A percentile compares a stretch with the other conserved stretches of the same genome.
phyloP scores from a whole-genome alignment of 345 rosid genomes.

The Lepidium africanum region DNA sequence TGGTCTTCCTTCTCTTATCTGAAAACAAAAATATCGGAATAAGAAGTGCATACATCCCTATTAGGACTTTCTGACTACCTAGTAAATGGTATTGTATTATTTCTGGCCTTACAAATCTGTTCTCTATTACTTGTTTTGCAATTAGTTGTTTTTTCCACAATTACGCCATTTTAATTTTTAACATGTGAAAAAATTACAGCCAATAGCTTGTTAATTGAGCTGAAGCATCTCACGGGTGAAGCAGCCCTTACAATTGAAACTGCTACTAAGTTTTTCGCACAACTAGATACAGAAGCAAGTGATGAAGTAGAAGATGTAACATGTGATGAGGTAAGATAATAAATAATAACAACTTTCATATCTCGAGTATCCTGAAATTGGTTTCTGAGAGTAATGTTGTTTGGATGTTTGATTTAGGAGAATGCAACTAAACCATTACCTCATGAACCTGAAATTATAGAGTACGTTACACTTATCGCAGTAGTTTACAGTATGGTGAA shows the following conservation, averaged over 20 bases:
- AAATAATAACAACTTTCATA: neutral
- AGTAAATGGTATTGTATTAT: conserved; percentile 39
- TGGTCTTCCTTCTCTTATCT: neutral
- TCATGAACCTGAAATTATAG: conserved; percentile 34
- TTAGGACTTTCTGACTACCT: conserved; percentile 51
- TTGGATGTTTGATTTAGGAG: conserved; percentile 22
- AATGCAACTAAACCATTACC: conserved; percentile 5
- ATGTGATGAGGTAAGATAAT: conserved; percentile 36
- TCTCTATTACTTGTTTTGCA: neutral
- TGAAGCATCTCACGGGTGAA: conserved; percentile 42
- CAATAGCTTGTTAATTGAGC: conserved; percentile 43
- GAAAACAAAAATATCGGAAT: neutral
- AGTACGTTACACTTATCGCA: conserved; percentile 47
- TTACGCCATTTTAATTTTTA: neutral
- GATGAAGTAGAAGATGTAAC: conserved; percentile 23
- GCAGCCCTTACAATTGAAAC: conserved; percentile 34
- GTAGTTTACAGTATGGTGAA: conserved; percentile 68
- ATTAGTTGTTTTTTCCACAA: neutral
- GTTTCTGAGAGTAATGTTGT: neutral
- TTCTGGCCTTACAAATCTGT: neutral
- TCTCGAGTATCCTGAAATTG: neutral
- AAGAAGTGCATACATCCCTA: conserved; percentile 48
- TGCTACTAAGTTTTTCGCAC: conserved; percentile 22
- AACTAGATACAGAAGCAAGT: conserved; percentile 17
- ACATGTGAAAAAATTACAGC: conserved; percentile 38